Conservation (phyloP, 2,329 filamentous ascomycete species). For the Colletotrichum kahawae region DNA sequence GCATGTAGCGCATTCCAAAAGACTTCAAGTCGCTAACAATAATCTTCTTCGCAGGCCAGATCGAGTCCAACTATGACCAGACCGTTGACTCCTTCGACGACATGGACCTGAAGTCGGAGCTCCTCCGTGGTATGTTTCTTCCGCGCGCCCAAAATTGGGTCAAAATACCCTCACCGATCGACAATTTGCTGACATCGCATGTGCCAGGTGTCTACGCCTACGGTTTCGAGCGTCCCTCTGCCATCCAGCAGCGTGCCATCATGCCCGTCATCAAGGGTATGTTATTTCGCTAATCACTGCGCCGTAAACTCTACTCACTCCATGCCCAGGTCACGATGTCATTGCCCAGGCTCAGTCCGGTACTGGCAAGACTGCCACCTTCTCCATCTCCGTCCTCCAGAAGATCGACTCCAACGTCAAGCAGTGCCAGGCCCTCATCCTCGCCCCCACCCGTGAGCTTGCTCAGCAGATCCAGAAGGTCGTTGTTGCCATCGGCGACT, state of each 20-base stretch:
- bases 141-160: neutral
- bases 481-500: constrained; percentile 97
- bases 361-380: constrained; percentile 99
- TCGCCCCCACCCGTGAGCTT: constrained; percentile 97
- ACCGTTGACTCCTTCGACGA: constrained; percentile 98
- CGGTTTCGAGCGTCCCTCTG: constrained; percentile 99
- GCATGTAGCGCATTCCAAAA: neutral
- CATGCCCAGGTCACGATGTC: constrained; percentile 82
- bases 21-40: constrained; percentile 23
- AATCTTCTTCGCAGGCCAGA: constrained; percentile 71
- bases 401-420: constrained; percentile 96
- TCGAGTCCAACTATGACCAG: constrained; percentile 99
- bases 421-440: constrained; percentile 97
- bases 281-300: constrained; percentile 30
- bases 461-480: constrained; percentile 99
- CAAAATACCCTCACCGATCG: constrained; percentile 18
- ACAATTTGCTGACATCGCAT: neutral
- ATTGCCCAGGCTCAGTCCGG: constrained; percentile 99
- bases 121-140: constrained; percentile 75
- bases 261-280: constrained; percentile 99
- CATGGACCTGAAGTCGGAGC: constrained; percentile 96
- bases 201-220: constrained; percentile 90
- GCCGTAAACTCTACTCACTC: constrained; percentile 14
- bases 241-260: constrained; percentile 99
- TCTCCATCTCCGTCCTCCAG: constrained; percentile 98